These are phyloP conservation scores for Fusarium cyanostomum DNA, from an alignment of 2,329 filamentous ascomycete genomes.

Conservation along the genomic window DNA sequence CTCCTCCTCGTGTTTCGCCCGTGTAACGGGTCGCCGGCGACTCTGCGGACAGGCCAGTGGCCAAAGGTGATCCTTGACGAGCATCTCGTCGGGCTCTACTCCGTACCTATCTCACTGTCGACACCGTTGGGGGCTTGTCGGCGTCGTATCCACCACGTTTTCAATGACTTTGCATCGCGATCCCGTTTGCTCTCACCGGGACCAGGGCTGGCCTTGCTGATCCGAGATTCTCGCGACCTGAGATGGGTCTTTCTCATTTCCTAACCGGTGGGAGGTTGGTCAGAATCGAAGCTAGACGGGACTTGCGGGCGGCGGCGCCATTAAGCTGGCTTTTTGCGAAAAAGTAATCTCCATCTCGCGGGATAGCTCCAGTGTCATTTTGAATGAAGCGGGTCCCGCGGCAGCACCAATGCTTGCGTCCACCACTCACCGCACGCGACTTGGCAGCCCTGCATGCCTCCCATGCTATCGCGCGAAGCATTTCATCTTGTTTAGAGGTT, in stretches of 20 bases:
- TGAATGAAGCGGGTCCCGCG: constrained; percentile 35
- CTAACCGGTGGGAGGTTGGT: constrained; percentile 7
- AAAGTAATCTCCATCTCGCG: constrained; percentile 37
- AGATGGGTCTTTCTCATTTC: constrained; percentile 35
- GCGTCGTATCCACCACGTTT: constrained; percentile 4
- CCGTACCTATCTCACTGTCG: constrained; percentile 1
- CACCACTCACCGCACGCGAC: constrained; percentile 29
- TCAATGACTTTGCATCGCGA: neutral
- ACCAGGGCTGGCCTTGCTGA: neutral
- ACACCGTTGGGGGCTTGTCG: constrained; percentile 12
- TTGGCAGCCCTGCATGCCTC: constrained; percentile 35
- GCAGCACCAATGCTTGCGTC: constrained; percentile 26
- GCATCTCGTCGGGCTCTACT: constrained; percentile 7
- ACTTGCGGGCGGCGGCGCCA: constrained; percentile 20
- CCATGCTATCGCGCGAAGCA: constrained; percentile 12
- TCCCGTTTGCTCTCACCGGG: constrained; percentile 2
- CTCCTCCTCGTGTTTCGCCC: constrained; percentile 29
- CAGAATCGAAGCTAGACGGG: constrained; percentile 28
- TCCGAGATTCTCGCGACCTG: constrained; percentile 15
- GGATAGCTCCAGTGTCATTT: constrained; percentile 37
- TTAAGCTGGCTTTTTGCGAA: constrained; percentile 17
- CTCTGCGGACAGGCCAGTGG: neutral
- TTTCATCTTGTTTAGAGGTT: constrained; percentile 27
- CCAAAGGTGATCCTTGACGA: constrained; percentile 2
- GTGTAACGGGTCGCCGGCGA: constrained; percentile 27